Evolutionary conservation across 257 asterid species (phyloP).

Genomic region (Solanum bukasovii): DNA sequence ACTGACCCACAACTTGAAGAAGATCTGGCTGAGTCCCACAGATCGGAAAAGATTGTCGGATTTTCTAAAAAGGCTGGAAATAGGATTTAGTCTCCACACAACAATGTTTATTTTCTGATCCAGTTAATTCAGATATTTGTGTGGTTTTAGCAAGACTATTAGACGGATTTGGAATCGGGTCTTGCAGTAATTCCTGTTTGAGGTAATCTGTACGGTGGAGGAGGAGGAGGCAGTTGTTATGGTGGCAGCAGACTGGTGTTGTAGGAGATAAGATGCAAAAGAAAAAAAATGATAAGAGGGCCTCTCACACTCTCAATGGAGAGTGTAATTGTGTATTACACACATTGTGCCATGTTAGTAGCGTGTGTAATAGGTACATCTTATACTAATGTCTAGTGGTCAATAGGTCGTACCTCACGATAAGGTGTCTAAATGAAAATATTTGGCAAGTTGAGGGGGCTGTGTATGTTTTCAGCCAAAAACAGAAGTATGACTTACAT

Average conservation of each 20-base stretch:
- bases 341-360: not conserved
- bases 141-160: not conserved
- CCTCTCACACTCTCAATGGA: not conserved
- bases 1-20: not conserved
- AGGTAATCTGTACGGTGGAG: not conserved
- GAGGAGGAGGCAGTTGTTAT: not conserved
- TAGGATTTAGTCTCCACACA: not conserved
- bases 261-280: not conserved
- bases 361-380: not conserved
- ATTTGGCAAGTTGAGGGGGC: not conserved
- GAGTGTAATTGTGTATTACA: not conserved
- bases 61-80: not conserved
- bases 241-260: not conserved
- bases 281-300: not conserved
- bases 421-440: not conserved
- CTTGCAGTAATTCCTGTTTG: not conserved
- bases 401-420: not conserved
- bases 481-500: constrained; percentile 34
- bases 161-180: not conserved
- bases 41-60: not conserved
- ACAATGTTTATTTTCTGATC: not conserved
- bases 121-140: not conserved
- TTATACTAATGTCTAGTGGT: not conserved
- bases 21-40: not conserved
- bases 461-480: not conserved